Evolutionary conservation across 495 filamentous ascomycete genomes (phyloP).

Genomic region (Evernia prunastri): DNA sequence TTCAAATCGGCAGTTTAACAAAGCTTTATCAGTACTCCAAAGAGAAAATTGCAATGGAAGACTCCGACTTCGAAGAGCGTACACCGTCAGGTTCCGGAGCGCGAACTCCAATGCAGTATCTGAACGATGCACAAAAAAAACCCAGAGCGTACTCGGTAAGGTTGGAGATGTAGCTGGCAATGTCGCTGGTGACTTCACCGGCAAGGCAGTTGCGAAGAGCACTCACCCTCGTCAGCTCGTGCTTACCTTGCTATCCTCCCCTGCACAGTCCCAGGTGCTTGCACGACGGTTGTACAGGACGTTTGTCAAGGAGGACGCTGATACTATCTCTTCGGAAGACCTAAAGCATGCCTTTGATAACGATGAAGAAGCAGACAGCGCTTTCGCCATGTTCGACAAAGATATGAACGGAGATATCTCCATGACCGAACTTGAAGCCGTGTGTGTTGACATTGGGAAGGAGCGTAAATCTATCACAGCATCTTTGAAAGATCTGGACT

Average conservation of each 20-base stretch:
- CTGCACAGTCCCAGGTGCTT: slow-evolving; percentile 72
- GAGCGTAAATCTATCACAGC: slow-evolving; percentile 95
- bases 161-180: slow-evolving; percentile 85
- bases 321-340: slow-evolving; percentile 70
- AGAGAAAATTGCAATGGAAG: slow-evolving; percentile 60
- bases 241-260: slow-evolving; percentile 65
- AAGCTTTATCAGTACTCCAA: slow-evolving; percentile 82
- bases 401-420: slow-evolving; percentile 96
- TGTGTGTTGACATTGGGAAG: slow-evolving; percentile 88
- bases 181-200: slow-evolving; percentile 92
- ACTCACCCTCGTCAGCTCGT: slow-evolving; percentile 78
- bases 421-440: slow-evolving; percentile 89
- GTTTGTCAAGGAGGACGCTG: slow-evolving; percentile 65
- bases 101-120: slow-evolving; percentile 63
- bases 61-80: slow-evolving; percentile 63
- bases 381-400: slow-evolving; percentile 90
- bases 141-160: slow-evolving; percentile 64
- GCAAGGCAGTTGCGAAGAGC: slow-evolving; percentile 63
- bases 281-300: slow-evolving; percentile 90
- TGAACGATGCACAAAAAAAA: slow-evolving; percentile 62
- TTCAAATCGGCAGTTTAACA: slow-evolving; percentile 70
- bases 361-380: slow-evolving; percentile 81
- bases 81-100: slow-evolving; percentile 46
- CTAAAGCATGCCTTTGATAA: slow-evolving; percentile 74
- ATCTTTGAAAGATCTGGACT: slow-evolving; percentile 89